Base-by-base conservation (phyloP, 176 grass and related monocot genomes). In the Ensete ventricosum region DNA sequence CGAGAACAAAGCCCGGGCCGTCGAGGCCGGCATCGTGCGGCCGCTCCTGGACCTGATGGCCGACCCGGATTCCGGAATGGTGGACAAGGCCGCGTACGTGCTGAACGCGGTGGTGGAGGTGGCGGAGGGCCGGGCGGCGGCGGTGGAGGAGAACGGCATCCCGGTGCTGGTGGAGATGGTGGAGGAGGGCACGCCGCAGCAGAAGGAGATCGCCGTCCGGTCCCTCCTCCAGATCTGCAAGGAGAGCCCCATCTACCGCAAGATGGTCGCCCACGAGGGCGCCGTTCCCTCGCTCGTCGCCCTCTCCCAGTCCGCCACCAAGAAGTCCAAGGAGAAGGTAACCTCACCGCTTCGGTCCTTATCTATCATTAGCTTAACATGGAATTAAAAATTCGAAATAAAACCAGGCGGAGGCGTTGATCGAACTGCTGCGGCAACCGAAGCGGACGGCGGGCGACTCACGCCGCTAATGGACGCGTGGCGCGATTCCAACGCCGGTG, bases 81-180 rank as follows among this genome's bases (percentile, higher is more conserved):
- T 69, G 43, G 67, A 69, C 67, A 69, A 69, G 67, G 67, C 67
- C 1, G 67, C 27, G 3, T 69, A 69, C 67, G 27, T 69, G 67
- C 67, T 69, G 27, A 27, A 50, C 67, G 48, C 67, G 7, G 29
- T 69, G 29, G 34, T 69, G 67, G 29, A 16, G 67, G 43, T 69
- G 67, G 29, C 67, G 8, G 67, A 69, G 67, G 67, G 67, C 8
- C 27, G 67, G 27, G 43, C 29, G 34, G 34, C 26, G 67, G 34
- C 34, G 27, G 67, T 69, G 17, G 67, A 27, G 8, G 67, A 69
- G 17, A 16, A n/a, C 34, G 67, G 12, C 1, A 69, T 69, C 48
- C 67, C 67, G 67, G 67, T 69, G 7, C 67, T 69, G 3, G 26
- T 69, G 34, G 67, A 69, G 29, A 43, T 69, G 29, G 34, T 69